Evolutionary conservation across 2,329 filamentous ascomycete species (phyloP), one percentile per base, ranked within the genome.

Genomic region (Annulohypoxylon truncatum): DNA sequence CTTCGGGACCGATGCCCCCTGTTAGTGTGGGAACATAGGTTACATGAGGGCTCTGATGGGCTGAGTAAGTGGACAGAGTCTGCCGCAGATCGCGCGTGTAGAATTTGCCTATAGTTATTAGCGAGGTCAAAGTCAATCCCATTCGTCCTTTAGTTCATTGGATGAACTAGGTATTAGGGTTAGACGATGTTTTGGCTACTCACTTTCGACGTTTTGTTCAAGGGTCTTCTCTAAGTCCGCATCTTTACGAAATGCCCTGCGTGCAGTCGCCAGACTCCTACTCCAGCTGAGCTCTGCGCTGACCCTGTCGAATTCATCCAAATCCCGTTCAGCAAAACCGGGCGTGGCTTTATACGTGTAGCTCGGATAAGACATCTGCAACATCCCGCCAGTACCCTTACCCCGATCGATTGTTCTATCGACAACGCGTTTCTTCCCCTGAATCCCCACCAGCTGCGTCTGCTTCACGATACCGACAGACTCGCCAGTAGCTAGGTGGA

Each of bases 311-410:
- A 88, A 93, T 69, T 90, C 87, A 2, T 91, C 88, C 29, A 92
- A 76, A 60, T 92, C 87, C 18, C 85, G 83, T 77, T 94, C 91
- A 0, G 91, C 91, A 67, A 94, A 94, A 0, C 92, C 92, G 0
- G 87, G 79, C 53, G 87, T 79, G 79, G 86, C 80, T 7, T 79
- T 66, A 52, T 83, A 83, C 0, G 77, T 75, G 44, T 82, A 83
- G 15, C 77, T 77, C 0, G 77, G 77, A 44, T 81, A 83, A 0
- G 76, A 80, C 1, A 79, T 70, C 8, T 74, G 68, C 35, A 80
- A 64, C 4, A 71, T 74, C 3, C 79, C 77, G 0, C 81, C 82
- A 0, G 76, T 72, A 0, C 82, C 82, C 0, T 78, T 64, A 2
- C 81, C 81, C 0, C 72, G 69, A 15, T 78, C 76, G 2, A 83